A percentile compares a stretch with the other conserved stretches of the same genome.
Conservation (phyloP, 1,284 basidiomycete genomes). For the Pyrrhoderma noxium region DNA sequence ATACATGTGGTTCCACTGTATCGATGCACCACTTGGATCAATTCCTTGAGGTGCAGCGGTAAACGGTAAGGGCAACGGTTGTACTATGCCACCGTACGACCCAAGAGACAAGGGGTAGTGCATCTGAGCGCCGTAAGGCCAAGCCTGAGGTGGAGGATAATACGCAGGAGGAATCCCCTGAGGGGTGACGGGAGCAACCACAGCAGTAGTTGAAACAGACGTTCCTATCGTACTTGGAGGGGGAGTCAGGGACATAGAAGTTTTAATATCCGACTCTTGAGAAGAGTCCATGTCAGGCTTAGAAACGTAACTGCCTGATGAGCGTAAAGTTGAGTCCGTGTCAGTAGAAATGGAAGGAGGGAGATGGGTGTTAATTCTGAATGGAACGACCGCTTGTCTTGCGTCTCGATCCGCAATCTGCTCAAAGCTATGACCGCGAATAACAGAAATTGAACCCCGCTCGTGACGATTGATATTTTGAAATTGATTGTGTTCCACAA, state of each 20-base stretch:
- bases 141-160: constrained; percentile 45
- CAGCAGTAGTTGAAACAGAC: constrained; percentile 18
- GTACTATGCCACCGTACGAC: constrained; percentile 11
- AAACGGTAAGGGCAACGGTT: constrained; percentile 4
- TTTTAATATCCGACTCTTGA: constrained; percentile 20
- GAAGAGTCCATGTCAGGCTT: constrained; percentile 2
- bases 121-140: constrained; percentile 47
- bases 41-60: neutral
- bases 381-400: neutral
- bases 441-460: neutral
- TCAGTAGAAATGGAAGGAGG: constrained; percentile 7
- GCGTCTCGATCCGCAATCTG: neutral
- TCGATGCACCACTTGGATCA: neutral
- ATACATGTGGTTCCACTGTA: constrained; percentile 12
- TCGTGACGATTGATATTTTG: neutral
- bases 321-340: constrained; percentile 14
- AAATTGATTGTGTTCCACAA: neutral
- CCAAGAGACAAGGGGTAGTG: constrained; percentile 44
- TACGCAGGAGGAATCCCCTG: constrained; percentile 32
- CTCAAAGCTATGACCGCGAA: neutral
- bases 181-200: constrained; percentile 28
- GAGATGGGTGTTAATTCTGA: neutral
- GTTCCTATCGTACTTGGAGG: constrained; percentile 21
- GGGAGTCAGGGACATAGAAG: constrained; percentile 27
- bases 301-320: constrained; percentile 9